phyloP scores from a whole-genome alignment of 2,329 filamentous ascomycete species.

The Bipolaris zeicola region DNA sequence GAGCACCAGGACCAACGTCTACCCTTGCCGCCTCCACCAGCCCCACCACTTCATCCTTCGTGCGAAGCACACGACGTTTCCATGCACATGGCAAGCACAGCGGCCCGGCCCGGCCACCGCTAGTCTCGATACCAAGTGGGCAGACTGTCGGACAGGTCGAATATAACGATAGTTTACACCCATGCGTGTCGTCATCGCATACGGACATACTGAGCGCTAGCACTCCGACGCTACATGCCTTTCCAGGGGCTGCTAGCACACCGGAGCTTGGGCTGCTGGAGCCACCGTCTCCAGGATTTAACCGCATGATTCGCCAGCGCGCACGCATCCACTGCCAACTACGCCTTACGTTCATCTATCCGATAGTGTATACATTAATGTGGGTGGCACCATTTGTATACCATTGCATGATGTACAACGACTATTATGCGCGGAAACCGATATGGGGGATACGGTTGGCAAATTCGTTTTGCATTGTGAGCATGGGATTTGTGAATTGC shows the following conservation, averaged over 20 bases:
- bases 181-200: neutral
- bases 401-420: slow-evolving; percentile 65
- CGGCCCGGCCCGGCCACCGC: slow-evolving; percentile 3
- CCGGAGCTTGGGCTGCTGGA: neutral
- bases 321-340: slow-evolving; percentile 70
- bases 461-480: slow-evolving; percentile 63
- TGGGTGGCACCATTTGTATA: slow-evolving; percentile 74
- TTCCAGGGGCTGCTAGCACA: neutral
- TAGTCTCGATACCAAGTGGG: slow-evolving; percentile 15
- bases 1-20: neutral
- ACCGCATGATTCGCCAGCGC: slow-evolving; percentile 45
- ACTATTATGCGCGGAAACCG: slow-evolving; percentile 57
- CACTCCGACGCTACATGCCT: neutral
- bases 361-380: slow-evolving; percentile 70
- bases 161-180: neutral
- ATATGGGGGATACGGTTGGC: slow-evolving; percentile 63
- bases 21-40: neutral
- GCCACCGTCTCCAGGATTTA: slow-evolving; percentile 7
- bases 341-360: slow-evolving; percentile 76
- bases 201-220: neutral
- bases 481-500: slow-evolving; percentile 72
- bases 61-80: slow-evolving; percentile 8
- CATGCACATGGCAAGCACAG: neutral
- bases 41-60: slow-evolving; percentile 11
- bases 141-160: slow-evolving; percentile 4